Conservation (phyloP, 768 basidiomycete species). For the Sarcomyxa edulis region DNA sequence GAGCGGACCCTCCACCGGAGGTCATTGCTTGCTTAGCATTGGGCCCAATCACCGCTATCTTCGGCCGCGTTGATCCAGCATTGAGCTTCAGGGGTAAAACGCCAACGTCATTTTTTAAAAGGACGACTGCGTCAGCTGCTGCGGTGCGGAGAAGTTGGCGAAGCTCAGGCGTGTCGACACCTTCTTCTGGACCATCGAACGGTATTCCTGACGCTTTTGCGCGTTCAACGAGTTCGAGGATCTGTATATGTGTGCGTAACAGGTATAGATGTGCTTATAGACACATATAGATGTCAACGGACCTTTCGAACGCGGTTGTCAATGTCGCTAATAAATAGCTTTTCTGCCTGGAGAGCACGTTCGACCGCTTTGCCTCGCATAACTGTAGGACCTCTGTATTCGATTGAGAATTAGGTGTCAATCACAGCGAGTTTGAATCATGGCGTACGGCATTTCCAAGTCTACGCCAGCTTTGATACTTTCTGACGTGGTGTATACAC, state of each 20-base stretch:
- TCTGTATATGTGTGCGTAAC: background rate
- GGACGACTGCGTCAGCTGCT: constrained; percentile 50
- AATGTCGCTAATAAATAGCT: constrained; percentile 39
- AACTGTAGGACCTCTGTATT: constrained; percentile 11
- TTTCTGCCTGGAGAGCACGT: constrained; percentile 41
- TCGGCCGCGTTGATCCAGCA: constrained; percentile 27
- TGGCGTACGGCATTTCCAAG: constrained; percentile 65
- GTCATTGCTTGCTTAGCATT: constrained; percentile 49
- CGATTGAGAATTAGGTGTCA: constrained; percentile 31
- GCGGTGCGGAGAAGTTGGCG: constrained; percentile 43
- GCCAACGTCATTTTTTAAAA: constrained; percentile 53
- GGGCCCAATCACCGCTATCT: constrained; percentile 58
- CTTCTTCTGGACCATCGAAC: constrained; percentile 37
- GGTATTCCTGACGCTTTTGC: background rate
- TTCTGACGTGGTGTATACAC: constrained; percentile 40
- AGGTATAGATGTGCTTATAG: constrained; percentile 45
- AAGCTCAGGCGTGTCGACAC: constrained; percentile 39
- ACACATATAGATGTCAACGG: constrained; percentile 41
- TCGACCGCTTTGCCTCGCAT: constrained; percentile 15
- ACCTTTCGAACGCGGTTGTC: constrained; percentile 36
- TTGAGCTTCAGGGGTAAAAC: constrained; percentile 39
- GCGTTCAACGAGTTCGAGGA: background rate
- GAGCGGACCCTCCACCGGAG: constrained; percentile 59
- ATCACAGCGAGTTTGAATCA: constrained; percentile 17
- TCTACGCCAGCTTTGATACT: constrained; percentile 60